Percentiles rank a stretch among this genome's conserved stretches.
phyloP scores from a whole-genome alignment of 139 green algal genomes.

The Chlorella sp. region DNA sequence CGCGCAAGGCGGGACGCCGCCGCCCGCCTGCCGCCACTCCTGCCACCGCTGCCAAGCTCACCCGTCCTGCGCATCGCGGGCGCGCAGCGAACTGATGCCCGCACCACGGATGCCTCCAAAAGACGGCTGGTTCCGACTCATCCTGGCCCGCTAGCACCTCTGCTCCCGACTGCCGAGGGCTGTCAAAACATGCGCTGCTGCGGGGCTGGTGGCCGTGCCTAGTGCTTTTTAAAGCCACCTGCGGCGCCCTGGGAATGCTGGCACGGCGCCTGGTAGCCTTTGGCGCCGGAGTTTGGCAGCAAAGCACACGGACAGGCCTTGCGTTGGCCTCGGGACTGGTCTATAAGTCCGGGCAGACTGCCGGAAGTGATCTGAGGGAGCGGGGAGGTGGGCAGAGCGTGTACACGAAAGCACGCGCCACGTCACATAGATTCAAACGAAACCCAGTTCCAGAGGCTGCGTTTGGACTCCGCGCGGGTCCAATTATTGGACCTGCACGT shows the following conservation, averaged over 20 bases:
- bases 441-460: no score
- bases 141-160: neutral
- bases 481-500: no score
- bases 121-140: neutral
- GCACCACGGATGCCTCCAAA: constrained; percentile 32
- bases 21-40: neutral
- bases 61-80: constrained; percentile 41
- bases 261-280: no score
- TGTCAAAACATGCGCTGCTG: neutral
- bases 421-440: neutral
- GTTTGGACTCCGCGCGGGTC: no score
- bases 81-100: constrained; percentile 37
- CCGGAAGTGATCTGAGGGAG: neutral
- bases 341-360: neutral
- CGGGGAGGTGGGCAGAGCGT: neutral
- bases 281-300: neutral
- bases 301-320: neutral
- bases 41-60: neutral
- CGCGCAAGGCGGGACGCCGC: neutral
- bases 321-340: neutral
- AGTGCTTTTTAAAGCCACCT: neutral
- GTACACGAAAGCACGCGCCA: neutral
- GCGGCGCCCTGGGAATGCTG: neutral
- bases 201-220: neutral
- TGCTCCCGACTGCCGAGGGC: neutral